Evolutionary conservation across 2,329 filamentous ascomycete species (phyloP), one percentile per base, ranked within the genome.

Genomic region (Xylaria sp.): DNA sequence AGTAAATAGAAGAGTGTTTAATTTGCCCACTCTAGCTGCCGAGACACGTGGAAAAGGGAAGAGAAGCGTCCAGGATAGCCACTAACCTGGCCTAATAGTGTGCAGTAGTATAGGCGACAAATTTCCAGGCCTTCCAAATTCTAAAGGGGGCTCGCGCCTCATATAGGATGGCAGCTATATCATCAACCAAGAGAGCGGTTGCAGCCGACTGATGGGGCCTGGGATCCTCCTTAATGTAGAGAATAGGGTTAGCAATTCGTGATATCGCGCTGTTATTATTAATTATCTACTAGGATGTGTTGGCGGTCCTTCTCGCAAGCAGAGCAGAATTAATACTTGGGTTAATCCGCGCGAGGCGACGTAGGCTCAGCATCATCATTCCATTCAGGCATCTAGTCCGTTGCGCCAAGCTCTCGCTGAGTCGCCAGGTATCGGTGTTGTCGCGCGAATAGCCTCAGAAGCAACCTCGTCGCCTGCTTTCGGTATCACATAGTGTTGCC

Each of bases 91-190:
- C 17, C 14, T 17, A 27, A 58, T 67, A 62, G 17, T 36, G 48
- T n/a, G 24, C 24, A 4, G 32, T 58, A 8, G 36, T 58, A 62
- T 63, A 63, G 48, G 54, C 24, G 27, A 53, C 24, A 34, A 27
- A 55, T 14, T 32, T 11, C 17, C 34, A 36, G n/a, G 3, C 36
- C 12, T 32, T 30, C 27, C 24, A 30, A 24, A 24, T 51, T 27
- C 54, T 42, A 34, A 51, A 50, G 42, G 9, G 27, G 21, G 21
- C 50, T 48, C 21, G 30, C 14, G 14, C 21, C 5, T 14, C 54
- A 62, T 59, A 62, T 27, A 62, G 39, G n/a, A 27, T 34, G 8
- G 34, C 27, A 27, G 34, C 24, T 66, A 56, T 56, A 61, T 61
- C 14, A 59, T 34, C 12, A 53, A 14, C 19, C 48, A 58, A 34